These are phyloP conservation scores for Phytophthora fragariae DNA, from an alignment of 352 stramenopile genomes.

Conservation along the genomic window DNA sequence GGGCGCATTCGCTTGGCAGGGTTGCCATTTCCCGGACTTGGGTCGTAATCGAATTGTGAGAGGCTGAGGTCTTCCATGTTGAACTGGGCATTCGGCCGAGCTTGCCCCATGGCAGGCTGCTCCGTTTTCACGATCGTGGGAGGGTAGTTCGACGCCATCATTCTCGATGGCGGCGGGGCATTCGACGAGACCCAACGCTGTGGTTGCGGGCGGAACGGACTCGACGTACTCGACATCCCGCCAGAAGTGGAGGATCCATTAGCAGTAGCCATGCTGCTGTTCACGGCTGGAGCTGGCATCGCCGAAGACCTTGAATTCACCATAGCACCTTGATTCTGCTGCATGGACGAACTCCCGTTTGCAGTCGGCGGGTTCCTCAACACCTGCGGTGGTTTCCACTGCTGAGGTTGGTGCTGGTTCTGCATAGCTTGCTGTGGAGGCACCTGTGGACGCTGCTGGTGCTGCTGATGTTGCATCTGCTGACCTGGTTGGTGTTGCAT, in stretches of 20 bases:
- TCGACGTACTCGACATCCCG: conserved; percentile 21
- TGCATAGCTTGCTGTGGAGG: conserved; percentile 7
- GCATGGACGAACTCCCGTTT: conserved; percentile 20
- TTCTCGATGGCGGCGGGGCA: conserved; percentile 57
- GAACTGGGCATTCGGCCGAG: conserved; percentile 45
- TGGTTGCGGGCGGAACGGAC: conserved; percentile 29
- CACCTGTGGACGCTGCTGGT: conserved; percentile 11
- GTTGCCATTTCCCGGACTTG: conserved; percentile 33
- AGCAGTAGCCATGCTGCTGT: conserved; percentile 19
- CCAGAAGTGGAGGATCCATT: conserved; percentile 4
- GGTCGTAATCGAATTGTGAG: conserved; percentile 89
- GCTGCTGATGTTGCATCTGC: conserved; percentile 15
- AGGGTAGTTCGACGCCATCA: conserved; percentile 36
- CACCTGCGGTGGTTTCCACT: conserved; percentile 41
- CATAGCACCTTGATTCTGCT: conserved; percentile 26
- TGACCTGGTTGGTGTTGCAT: conserved; percentile 11
- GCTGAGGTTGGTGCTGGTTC: conserved; percentile 34
- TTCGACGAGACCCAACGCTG: conserved; percentile 42
- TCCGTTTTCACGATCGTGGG: conserved; percentile 39
- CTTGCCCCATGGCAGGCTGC: conserved; percentile 13
- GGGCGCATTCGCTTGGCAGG: conserved; percentile 54
- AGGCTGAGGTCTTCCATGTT: conserved; percentile 85
- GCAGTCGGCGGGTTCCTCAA: conserved; percentile 24
- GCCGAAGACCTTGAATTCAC: conserved; percentile 40
- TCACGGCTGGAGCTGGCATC: conserved; percentile 42